Conservation (phyloP, 2,329 filamentous ascomycete genomes). For the Diaporthe sp. region DNA sequence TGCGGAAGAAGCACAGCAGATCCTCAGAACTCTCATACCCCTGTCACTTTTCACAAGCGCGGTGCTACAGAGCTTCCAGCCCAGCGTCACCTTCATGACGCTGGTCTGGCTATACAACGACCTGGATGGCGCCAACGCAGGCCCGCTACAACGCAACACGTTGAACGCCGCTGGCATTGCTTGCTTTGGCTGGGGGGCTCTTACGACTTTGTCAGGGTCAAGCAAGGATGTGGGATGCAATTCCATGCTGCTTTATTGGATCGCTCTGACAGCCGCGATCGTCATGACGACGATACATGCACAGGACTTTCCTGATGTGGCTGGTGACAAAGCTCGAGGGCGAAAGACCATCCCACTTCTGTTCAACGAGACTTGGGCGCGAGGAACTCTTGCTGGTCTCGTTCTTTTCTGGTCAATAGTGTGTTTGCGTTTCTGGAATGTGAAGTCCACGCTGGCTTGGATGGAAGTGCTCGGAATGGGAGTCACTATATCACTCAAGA, state of each 20-base stretch:
- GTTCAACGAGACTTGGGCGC: not conserved
- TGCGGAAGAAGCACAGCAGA: not conserved
- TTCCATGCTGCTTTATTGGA: not conserved
- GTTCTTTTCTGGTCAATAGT: not conserved
- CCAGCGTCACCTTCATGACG: not conserved
- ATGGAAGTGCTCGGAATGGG: not conserved
- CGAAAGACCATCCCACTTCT: not conserved
- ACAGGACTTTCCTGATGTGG: not conserved
- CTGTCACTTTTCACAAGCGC: not conserved
- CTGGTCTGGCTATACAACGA: not conserved
- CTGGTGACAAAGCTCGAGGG: not conserved
- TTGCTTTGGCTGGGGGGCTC: not conserved
- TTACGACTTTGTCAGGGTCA: not conserved
- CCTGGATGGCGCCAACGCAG: not conserved
- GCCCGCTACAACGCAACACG: not conserved
- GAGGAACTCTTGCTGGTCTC: not conserved
- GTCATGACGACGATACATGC: not conserved
- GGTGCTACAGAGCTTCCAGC: not conserved
- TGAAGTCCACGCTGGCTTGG: not conserved
- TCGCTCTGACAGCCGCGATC: not conserved
- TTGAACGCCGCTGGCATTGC: not conserved
- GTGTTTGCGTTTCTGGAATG: not conserved
- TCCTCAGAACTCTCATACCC: not conserved
- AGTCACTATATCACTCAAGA: not conserved
- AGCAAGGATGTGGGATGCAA: not conserved